Evolutionary conservation across 2,329 filamentous ascomycete genomes (phyloP).

Genomic region (Fusarium nisikadoi): DNA sequence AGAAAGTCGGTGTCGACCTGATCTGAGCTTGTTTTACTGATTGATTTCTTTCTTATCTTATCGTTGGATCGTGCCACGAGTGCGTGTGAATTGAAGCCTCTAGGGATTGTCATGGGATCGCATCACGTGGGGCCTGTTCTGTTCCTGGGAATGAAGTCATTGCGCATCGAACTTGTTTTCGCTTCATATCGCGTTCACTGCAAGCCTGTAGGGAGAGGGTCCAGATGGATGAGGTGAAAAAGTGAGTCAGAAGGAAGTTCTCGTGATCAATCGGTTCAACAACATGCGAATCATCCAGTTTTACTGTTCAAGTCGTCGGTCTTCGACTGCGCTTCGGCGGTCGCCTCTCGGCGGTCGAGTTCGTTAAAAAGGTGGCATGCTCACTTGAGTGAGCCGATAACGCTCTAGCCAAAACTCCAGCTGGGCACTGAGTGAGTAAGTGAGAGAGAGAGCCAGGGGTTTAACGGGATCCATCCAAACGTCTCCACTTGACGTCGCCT

Average conservation of each 20-base stretch:
- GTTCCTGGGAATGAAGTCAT: conserved; percentile 32
- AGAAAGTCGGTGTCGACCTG: conserved; percentile 39
- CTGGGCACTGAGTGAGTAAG: not conserved
- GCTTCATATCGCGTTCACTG: conserved; percentile 19
- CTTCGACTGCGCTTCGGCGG: conserved; percentile 12
- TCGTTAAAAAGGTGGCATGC: conserved; percentile 43
- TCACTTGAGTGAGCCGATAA: conserved; percentile 37
- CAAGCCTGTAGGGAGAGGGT: not conserved
- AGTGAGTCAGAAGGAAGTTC: conserved; percentile 11
- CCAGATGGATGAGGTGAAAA: not conserved
- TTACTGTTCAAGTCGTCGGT: conserved; percentile 8
- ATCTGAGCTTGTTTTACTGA: conserved; percentile 15
- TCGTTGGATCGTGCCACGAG: conserved; percentile 16
- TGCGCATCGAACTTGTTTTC: conserved; percentile 12
- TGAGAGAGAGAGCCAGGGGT: conserved; percentile 19
- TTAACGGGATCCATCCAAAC: conserved; percentile 37
- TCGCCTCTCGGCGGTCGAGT: conserved; percentile 36
- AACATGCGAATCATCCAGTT: conserved; percentile 30
- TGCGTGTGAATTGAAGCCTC: conserved; percentile 3
- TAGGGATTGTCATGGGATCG: conserved; percentile 15
- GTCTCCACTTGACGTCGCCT: conserved; percentile 44
- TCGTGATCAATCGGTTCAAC: conserved; percentile 30
- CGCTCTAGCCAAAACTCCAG: conserved; percentile 18
- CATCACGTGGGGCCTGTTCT: conserved; percentile 30
- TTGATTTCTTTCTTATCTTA: not conserved